Conservation (phyloP, 1,284 basidiomycete species). For the Schizophyllum amplum region DNA sequence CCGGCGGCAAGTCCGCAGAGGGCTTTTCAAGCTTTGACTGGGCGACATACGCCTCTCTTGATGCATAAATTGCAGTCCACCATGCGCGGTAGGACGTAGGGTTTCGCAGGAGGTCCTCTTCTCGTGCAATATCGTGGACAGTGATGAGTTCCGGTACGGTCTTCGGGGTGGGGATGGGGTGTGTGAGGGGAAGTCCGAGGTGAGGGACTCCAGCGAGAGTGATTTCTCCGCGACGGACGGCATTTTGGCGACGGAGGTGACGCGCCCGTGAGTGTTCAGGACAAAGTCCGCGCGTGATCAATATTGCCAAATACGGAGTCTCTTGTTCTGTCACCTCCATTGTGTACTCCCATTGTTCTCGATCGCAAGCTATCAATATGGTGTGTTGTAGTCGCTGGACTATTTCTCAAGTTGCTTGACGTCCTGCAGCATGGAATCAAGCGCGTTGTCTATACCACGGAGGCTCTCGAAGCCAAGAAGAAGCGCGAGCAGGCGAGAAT, state of each 20-base stretch:
- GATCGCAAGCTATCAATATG: neutral
- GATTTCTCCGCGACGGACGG: slow-evolving; percentile 40
- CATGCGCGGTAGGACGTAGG: slow-evolving; percentile 87
- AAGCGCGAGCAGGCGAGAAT: slow-evolving; percentile 70
- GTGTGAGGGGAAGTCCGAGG: slow-evolving; percentile 69
- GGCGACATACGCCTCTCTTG: slow-evolving; percentile 58
- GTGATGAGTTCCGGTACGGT: slow-evolving; percentile 74
- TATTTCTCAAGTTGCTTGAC: neutral
- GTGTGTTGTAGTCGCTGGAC: neutral
- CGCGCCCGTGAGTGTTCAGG: neutral
- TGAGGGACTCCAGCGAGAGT: slow-evolving; percentile 42
- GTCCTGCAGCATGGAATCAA: slow-evolving; percentile 67
- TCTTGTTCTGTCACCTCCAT: slow-evolving; percentile 7
- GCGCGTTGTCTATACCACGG: slow-evolving; percentile 53
- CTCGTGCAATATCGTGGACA: slow-evolving; percentile 73
- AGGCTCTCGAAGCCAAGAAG: slow-evolving; percentile 59
- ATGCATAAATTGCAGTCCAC: slow-evolving; percentile 80
- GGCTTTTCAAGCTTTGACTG: slow-evolving; percentile 48
- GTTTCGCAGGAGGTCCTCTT: slow-evolving; percentile 95
- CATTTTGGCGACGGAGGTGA: slow-evolving; percentile 30
- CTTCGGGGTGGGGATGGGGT: slow-evolving; percentile 76
- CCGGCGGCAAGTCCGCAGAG: slow-evolving; percentile 27
- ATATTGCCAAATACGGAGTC: neutral
- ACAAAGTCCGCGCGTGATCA: neutral
- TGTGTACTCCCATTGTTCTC: slow-evolving; percentile 7